A percentile compares a stretch with the other conserved stretches of the same genome.
Evolutionary conservation across 495 filamentous ascomycete species (phyloP).

Genomic region (Aspergillus kassunensis): DNA sequence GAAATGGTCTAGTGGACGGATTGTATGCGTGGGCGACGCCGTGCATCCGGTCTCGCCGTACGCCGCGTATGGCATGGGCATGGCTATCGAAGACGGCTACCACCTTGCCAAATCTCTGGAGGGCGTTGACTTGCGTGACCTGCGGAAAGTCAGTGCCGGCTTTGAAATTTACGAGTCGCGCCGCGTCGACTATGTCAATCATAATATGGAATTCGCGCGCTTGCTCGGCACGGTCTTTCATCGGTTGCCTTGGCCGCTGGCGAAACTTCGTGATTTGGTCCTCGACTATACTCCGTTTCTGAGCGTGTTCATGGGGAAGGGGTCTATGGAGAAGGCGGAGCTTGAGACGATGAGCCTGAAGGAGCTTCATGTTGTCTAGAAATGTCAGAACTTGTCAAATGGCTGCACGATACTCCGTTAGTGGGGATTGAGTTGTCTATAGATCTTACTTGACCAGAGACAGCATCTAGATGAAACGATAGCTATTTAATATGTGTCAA

Average conservation of each 20-base stretch:
- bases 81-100: slow-evolving; percentile 23
- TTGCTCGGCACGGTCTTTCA: slow-evolving; percentile 18
- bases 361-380: slow-evolving; percentile 16
- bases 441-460: too few species aligned
- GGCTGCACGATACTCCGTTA: too few species aligned
- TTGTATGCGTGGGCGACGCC: slow-evolving; percentile 19
- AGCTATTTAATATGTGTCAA: too few species aligned
- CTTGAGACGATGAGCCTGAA: slow-evolving; percentile 16
- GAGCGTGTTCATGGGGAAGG: slow-evolving; percentile 8
- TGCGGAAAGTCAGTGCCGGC: slow-evolving; percentile 9
- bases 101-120: slow-evolving; percentile 16
- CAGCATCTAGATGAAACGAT: too few species aligned
- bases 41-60: slow-evolving; percentile 23
- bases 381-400: too few species aligned
- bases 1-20: slow-evolving; percentile 18
- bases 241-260: slow-evolving; percentile 15
- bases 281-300: slow-evolving; percentile 21
- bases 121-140: slow-evolving; percentile 18
- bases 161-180: slow-evolving; percentile 19
- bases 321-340: slow-evolving; percentile 15
- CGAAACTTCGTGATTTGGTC: slow-evolving; percentile 15
- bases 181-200: slow-evolving; percentile 21
- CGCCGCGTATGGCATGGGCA: slow-evolving; percentile 24
- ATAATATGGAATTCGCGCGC: slow-evolving; percentile 22
- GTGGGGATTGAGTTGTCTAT: too few species aligned